Evolutionary conservation across 148 eudicot species (phyloP).

Genomic region (Pouteria glomerata): DNA sequence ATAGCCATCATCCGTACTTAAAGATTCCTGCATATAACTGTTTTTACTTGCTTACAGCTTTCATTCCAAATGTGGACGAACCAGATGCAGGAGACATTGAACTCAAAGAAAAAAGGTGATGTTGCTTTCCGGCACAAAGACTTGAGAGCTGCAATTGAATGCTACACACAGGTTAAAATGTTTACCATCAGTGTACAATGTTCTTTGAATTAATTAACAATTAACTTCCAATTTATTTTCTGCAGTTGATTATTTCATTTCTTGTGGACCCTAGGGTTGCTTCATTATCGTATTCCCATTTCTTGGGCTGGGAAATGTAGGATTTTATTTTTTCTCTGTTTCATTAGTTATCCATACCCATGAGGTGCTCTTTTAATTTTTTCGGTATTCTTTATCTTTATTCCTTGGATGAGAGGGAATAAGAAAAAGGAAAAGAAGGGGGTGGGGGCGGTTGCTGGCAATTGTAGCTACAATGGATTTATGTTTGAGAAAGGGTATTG

Average conservation of each 20-base stretch:
- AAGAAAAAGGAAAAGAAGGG: neutral
- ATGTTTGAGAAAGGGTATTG: neutral
- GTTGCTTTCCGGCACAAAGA: slow-evolving; percentile 82
- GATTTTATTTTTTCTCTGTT: no score
- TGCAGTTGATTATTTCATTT: neutral
- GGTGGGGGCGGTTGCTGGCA: neutral
- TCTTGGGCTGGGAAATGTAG: neutral
- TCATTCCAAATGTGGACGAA: slow-evolving; percentile 99
- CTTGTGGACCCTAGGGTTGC: neutral
- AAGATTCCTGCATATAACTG: neutral
- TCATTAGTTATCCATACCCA: neutral
- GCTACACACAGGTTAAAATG: slow-evolving; percentile 60
- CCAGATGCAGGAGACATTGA: slow-evolving; percentile 91
- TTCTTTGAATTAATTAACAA: neutral
- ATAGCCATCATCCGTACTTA: neutral
- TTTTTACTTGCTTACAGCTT: slow-evolving; percentile 48
- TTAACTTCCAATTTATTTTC: neutral
- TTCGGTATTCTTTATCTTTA: neutral
- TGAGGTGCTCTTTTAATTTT: neutral
- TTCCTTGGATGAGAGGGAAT: neutral
- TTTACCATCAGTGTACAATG: neutral
- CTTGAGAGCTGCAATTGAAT: slow-evolving; percentile 69
- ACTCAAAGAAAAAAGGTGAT: slow-evolving; percentile 93
- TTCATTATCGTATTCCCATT: neutral
- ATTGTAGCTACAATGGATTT: neutral